phyloP scores from a whole-genome alignment of 306 rosid genomes.

The Malus orientalis region DNA sequence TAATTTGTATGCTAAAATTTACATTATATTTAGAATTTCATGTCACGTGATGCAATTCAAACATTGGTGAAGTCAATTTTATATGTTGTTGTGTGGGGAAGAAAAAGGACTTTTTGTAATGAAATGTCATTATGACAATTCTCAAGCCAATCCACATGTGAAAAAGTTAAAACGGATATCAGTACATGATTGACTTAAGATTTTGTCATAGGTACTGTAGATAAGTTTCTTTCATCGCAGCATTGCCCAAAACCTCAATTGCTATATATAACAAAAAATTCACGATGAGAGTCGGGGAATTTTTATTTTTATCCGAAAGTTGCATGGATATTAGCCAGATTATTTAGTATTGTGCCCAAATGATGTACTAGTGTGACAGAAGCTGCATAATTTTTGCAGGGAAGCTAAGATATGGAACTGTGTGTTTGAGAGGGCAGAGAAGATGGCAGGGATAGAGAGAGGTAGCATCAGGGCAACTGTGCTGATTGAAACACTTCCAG shows the following conservation, averaged over 20 bases:
- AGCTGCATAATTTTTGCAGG: slow-evolving; percentile 34
- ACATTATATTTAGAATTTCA: too few species aligned
- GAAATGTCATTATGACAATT: neutral
- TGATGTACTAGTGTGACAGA: neutral
- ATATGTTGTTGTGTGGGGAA: neutral
- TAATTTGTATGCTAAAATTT: neutral
- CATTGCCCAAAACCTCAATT: neutral
- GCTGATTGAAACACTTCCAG: slow-evolving; percentile 85
- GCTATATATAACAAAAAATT: too few species aligned
- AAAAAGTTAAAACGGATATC: too few species aligned
- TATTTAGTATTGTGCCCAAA: neutral
- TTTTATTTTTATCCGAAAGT: neutral
- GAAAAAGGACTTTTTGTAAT: neutral
- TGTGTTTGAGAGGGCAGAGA: slow-evolving; percentile 87
- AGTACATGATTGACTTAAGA: neutral
- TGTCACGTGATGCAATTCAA: too few species aligned
- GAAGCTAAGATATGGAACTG: slow-evolving; percentile 86
- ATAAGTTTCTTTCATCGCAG: neutral
- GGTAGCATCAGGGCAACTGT: slow-evolving; percentile 93
- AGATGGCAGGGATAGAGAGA: slow-evolving; percentile 55
- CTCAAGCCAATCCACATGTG: neutral
- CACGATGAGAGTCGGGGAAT: neutral
- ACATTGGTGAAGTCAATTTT: too few species aligned
- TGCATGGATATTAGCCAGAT: neutral
- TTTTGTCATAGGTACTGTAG: neutral